A percentile compares a stretch with the other conserved stretches of the same genome.
Evolutionary conservation across 441 rosid species (phyloP).

Genomic region (Metrosideros polymorpha): DNA sequence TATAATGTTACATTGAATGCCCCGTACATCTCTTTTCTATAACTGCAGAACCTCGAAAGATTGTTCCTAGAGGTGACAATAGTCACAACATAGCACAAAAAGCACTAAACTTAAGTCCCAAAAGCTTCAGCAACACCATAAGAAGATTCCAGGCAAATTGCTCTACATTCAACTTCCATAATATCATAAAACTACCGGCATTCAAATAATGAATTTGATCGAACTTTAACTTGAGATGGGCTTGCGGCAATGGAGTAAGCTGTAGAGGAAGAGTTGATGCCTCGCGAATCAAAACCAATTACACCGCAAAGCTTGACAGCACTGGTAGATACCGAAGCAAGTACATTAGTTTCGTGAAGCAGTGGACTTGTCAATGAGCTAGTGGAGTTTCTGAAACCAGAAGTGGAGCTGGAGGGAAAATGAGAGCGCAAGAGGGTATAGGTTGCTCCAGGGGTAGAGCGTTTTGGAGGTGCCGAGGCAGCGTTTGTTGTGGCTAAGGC

Average conservation of each 20-base stretch:
- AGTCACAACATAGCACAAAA: no score
- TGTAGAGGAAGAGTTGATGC: neutral
- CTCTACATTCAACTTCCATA: no score
- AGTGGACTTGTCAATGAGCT: neutral
- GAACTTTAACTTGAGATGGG: neutral
- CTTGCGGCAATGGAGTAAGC: neutral
- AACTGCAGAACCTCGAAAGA: no score
- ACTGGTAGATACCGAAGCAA: neutral
- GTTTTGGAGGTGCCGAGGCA: neutral
- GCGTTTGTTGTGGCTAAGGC: neutral
- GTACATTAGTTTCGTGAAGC: neutral
- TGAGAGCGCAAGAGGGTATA: neutral
- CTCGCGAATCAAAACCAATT: neutral
- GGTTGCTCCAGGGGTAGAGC: neutral
- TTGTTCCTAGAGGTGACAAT: no score
- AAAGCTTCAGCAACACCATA: no score
- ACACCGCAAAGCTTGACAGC: neutral
- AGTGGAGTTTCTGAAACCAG: neutral
- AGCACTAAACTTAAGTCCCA: no score
- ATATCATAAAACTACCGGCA: neutral
- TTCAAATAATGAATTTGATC: neutral
- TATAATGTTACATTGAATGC: no score
- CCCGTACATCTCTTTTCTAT: no score
- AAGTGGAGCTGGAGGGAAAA: neutral
- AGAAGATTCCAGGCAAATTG: no score